Evolutionary conservation across 164 flowering plant species (phyloP).

Genomic region (Umbellularia californica): DNA sequence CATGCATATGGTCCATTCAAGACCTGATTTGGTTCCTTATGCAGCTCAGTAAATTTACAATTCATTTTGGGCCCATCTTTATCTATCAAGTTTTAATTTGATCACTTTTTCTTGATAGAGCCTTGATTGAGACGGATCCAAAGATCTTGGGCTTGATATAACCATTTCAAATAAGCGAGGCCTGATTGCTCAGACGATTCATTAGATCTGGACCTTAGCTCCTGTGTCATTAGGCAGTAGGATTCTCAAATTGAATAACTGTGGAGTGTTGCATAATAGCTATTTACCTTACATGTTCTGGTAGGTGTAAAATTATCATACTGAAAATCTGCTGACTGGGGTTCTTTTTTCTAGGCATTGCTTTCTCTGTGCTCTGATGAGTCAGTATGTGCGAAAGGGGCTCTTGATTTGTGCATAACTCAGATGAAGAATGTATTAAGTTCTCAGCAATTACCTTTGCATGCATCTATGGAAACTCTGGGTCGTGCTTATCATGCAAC

Average conservation of each 20-base stretch:
- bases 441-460: constrained; percentile 73
- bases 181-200: too few relatives aligned
- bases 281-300: not conserved
- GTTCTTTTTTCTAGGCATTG: constrained; percentile 51
- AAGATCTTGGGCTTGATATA: too few relatives aligned
- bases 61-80: too few relatives aligned
- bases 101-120: too few relatives aligned
- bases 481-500: constrained; percentile 97
- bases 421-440: constrained; percentile 87
- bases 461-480: constrained; percentile 84
- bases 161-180: too few relatives aligned
- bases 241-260: not conserved
- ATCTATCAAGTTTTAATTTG: too few relatives aligned
- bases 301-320: not conserved
- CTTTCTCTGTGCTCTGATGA: constrained; percentile 92
- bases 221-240: too few relatives aligned
- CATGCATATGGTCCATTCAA: too few relatives aligned
- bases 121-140: too few relatives aligned
- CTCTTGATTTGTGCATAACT: constrained; percentile 71
- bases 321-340: not conserved
- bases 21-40: too few relatives aligned
- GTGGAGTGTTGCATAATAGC: not conserved
- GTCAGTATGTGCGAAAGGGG: constrained; percentile 75
- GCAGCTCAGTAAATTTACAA: too few relatives aligned
- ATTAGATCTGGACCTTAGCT: too few relatives aligned